Conservation (phyloP, 2,329 filamentous ascomycete genomes). For the Aspergillus versicolor region DNA sequence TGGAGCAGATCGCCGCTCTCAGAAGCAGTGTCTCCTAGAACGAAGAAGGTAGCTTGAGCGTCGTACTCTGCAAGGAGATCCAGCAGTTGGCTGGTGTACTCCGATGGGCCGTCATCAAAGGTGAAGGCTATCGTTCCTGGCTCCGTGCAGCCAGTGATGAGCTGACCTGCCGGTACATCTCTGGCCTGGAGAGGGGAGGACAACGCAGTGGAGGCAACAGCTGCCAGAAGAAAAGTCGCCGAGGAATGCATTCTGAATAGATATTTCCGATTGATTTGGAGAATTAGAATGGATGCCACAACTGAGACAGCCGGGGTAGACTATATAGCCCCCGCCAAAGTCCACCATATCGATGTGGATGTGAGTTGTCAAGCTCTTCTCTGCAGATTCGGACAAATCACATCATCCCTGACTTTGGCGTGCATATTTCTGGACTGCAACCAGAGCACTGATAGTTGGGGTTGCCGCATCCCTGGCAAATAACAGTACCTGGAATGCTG, state of each 20-base stretch:
- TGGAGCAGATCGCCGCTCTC: conserved; percentile 26
- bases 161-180: conserved; percentile 35
- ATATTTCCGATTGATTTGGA: neutral
- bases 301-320: no score
- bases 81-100: conserved; percentile 58
- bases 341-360: no score
- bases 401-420: no score
- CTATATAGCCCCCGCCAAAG: no score
- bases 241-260: neutral
- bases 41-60: conserved; percentile 65
- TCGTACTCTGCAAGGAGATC: conserved; percentile 56
- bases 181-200: neutral
- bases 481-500: no score
- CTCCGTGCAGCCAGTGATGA: conserved; percentile 39
- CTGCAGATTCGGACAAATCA: no score
- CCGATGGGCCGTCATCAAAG: conserved; percentile 64
- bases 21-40: conserved; percentile 44
- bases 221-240: neutral
- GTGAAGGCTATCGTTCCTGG: conserved; percentile 62
- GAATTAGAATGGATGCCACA: no score
- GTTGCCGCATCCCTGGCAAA: no score
- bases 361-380: no score
- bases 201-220: neutral
- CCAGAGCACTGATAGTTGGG: no score
- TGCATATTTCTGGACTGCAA: no score